These are phyloP conservation scores for Colletotrichum echinochloae DNA, from an alignment of 2,329 filamentous ascomycete species.

Conservation along the genomic window DNA sequence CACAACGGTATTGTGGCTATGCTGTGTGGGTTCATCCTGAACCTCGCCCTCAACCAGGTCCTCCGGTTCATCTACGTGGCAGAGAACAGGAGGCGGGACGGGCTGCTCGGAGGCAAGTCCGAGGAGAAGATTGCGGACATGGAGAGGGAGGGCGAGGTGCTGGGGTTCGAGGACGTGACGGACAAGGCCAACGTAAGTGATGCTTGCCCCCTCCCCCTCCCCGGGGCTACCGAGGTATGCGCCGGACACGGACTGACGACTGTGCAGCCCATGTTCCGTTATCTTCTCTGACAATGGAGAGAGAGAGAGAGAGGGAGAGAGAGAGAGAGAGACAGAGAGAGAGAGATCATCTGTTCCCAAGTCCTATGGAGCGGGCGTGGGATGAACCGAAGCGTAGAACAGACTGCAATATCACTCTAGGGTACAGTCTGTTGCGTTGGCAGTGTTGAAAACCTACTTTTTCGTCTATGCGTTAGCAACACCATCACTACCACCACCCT, in stretches of 20 bases:
- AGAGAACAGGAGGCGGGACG: slow-evolving; percentile 27
- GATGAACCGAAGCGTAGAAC: too few species aligned
- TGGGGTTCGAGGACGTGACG: slow-evolving; percentile 54
- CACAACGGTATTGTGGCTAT: slow-evolving; percentile 37
- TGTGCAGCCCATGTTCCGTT: slow-evolving; percentile 35
- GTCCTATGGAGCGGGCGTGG: too few species aligned
- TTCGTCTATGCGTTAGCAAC: too few species aligned
- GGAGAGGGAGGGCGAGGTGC: slow-evolving; percentile 30
- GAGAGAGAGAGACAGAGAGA: too few species aligned
- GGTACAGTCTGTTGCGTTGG: too few species aligned
- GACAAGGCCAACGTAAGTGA: slow-evolving; percentile 49
- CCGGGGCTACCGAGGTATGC: too few species aligned
- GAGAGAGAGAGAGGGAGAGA: too few species aligned
- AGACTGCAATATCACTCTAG: too few species aligned
- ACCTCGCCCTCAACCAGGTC: slow-evolving; percentile 32
- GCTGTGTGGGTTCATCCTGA: slow-evolving; percentile 28
- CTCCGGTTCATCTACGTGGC: slow-evolving; percentile 26
- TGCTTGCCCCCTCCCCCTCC: not conserved
- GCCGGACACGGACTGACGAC: not conserved
- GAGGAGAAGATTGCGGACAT: slow-evolving; percentile 34
- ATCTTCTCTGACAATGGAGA: slow-evolving; percentile 22
- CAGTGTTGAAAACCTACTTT: too few species aligned
- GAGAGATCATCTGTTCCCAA: not conserved
- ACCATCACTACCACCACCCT: too few species aligned
- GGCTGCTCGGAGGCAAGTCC: slow-evolving; percentile 30